A percentile compares a stretch with the other conserved stretches of the same genome.
phyloP scores from a whole-genome alignment of 352 stramenopile species.

The Globisporangium parvum region DNA sequence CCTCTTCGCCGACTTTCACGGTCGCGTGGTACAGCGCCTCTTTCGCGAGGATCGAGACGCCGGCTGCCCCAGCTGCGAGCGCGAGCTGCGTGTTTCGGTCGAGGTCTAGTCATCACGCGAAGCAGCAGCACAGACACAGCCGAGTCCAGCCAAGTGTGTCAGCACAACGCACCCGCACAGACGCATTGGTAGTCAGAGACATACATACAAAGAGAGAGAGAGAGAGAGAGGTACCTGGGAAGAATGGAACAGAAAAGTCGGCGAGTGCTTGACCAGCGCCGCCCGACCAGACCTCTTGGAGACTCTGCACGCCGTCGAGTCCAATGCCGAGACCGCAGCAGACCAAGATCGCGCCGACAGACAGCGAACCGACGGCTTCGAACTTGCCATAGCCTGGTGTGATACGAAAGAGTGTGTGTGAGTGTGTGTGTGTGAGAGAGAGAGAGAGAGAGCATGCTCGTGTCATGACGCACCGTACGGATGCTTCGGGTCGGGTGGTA shows the following conservation, averaged over 20 bases:
- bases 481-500: slow-evolving; percentile 93
- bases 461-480: slow-evolving; percentile 50
- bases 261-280: slow-evolving; percentile 18
- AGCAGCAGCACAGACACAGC: too few relatives aligned
- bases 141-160: too few relatives aligned
- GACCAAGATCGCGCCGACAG: slow-evolving; percentile 81
- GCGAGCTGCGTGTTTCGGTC: slow-evolving; percentile 47
- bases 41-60: slow-evolving; percentile 90
- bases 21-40: slow-evolving; percentile 94
- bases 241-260: slow-evolving; percentile 37
- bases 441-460: too few relatives aligned
- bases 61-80: slow-evolving; percentile 81
- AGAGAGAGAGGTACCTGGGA: slow-evolving; percentile 26
- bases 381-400: slow-evolving; percentile 81
- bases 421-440: not conserved
- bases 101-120: slow-evolving; percentile 24
- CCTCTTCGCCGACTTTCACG: slow-evolving; percentile 83
- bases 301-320: slow-evolving; percentile 56
- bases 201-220: not conserved
- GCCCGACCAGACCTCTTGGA: slow-evolving; percentile 63
- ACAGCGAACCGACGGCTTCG: slow-evolving; percentile 83
- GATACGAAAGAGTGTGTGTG: not conserved
- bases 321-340: slow-evolving; percentile 66
- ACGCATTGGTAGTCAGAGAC: not conserved
- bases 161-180: not conserved